These are phyloP conservation scores for Eutrema japonicum DNA, from an alignment of 345 rosid species.

Conservation along the genomic window DNA sequence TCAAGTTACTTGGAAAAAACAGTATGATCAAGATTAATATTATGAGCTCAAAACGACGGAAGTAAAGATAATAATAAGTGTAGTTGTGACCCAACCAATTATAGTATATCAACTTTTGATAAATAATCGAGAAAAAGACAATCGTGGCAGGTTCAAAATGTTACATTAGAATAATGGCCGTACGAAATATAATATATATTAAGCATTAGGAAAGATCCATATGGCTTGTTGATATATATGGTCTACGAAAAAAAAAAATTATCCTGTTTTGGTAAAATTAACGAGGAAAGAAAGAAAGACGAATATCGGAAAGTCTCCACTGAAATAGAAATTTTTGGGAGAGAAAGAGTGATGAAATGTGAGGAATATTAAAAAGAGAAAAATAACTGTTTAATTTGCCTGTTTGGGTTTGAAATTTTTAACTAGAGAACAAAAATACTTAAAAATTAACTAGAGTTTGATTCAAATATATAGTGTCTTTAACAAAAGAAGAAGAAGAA, in stretches of 20 bases:
- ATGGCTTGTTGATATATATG: conserved; percentile 1
- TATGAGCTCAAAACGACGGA: not conserved
- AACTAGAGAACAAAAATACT: no score
- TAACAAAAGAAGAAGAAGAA: no score
- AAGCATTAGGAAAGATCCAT: conserved; percentile 18
- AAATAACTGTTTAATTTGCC: not conserved
- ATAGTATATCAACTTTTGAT: conserved; percentile 17
- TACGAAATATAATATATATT: conserved; percentile 15
- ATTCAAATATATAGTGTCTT: no score
- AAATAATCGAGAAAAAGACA: conserved; percentile 13
- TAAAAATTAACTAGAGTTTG: no score
- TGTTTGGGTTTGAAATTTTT: conserved; percentile 2
- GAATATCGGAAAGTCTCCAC: conserved; percentile 17
- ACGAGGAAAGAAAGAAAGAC: conserved; percentile 15
- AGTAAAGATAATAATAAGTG: conserved; percentile 16
- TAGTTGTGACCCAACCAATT: conserved; percentile 17
- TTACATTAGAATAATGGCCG: conserved; percentile 22
- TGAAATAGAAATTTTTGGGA: conserved; percentile 18
- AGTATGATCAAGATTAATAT: not conserved
- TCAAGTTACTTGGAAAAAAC: not conserved
- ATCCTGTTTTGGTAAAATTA: conserved; percentile 35
- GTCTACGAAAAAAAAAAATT: not conserved
- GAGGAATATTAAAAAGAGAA: not conserved
- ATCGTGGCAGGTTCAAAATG: conserved; percentile 32
- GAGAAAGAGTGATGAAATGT: conserved; percentile 12